Evolutionary conservation across 331 rosid species (phyloP).

Genomic region (Malus hybrid): DNA sequence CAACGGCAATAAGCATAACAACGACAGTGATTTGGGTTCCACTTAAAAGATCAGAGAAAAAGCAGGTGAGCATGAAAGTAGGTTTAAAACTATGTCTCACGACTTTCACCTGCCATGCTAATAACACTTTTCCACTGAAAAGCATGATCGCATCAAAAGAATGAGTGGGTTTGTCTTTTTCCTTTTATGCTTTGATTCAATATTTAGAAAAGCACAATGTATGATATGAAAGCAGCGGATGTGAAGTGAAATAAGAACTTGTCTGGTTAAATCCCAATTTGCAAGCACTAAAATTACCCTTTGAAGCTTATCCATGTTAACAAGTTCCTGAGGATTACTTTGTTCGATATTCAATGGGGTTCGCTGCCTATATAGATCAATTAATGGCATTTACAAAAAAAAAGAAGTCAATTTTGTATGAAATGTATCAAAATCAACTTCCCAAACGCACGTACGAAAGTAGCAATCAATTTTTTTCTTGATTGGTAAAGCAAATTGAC

Average conservation of each 20-base stretch:
- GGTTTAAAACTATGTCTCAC: not conserved
- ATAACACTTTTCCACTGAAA: not conserved
- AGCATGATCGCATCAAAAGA: not conserved
- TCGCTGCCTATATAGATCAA: not conserved
- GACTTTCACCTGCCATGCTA: not conserved
- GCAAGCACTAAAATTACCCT: not conserved
- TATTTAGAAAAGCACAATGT: not conserved
- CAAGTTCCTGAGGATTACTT: not conserved
- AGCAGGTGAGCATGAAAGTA: not conserved
- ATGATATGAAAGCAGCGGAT: not conserved
- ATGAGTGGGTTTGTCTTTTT: not conserved
- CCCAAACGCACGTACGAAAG: not conserved
- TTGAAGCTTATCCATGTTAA: not conserved
- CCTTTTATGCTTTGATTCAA: not conserved
- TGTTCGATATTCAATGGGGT: not conserved
- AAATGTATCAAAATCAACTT: not conserved
- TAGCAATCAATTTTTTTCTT: not conserved
- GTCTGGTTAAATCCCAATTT: not conserved
- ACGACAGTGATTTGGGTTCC: not conserved
- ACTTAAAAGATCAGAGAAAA: not conserved
- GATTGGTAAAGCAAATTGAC: not conserved
- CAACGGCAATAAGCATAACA: not conserved
- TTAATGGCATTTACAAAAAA: not conserved
- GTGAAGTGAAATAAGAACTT: not conserved
- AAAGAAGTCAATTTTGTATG: not conserved